These are phyloP conservation scores for Sextonia rubra DNA, from an alignment of 164 flowering plant genomes.

Conservation along the genomic window DNA sequence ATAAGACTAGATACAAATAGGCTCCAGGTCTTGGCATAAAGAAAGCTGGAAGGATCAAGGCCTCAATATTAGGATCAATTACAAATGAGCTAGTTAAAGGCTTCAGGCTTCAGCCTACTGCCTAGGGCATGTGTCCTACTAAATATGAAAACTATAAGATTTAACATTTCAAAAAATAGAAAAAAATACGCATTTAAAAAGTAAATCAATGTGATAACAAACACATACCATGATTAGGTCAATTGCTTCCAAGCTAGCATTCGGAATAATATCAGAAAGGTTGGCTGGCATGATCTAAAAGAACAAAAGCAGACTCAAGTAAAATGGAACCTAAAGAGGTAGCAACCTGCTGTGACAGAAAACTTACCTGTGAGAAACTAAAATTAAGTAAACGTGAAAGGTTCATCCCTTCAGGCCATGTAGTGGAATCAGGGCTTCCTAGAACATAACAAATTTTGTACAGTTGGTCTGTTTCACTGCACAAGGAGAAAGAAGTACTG, in stretches of 20 bases:
- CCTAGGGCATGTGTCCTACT: background rate
- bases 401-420: slow-evolving; percentile 51
- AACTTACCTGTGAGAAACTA: slow-evolving; percentile 41
- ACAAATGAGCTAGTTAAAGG: background rate
- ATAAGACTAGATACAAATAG: background rate
- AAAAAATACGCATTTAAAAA: background rate
- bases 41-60: background rate
- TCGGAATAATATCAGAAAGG: slow-evolving; percentile 60
- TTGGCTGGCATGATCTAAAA: slow-evolving; percentile 48
- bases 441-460: slow-evolving; percentile 75
- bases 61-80: background rate
- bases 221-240: slow-evolving; percentile 63
- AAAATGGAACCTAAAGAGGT: background rate
- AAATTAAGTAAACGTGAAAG: slow-evolving; percentile 36
- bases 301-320: background rate
- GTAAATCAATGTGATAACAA: background rate
- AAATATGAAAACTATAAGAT: too few relatives aligned
- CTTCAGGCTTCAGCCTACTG: background rate
- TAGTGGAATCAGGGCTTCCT: slow-evolving; percentile 63
- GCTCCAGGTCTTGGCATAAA: background rate
- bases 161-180: too few relatives aligned
- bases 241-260: slow-evolving; percentile 73
- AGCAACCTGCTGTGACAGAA: background rate
- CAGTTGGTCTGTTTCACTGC: slow-evolving; percentile 79
- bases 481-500: background rate